A percentile compares a stretch with the other conserved stretches of the same genome.
phyloP scores from a whole-genome alignment of 805 yeast genomes.

The Kodamaea leandrae region DNA sequence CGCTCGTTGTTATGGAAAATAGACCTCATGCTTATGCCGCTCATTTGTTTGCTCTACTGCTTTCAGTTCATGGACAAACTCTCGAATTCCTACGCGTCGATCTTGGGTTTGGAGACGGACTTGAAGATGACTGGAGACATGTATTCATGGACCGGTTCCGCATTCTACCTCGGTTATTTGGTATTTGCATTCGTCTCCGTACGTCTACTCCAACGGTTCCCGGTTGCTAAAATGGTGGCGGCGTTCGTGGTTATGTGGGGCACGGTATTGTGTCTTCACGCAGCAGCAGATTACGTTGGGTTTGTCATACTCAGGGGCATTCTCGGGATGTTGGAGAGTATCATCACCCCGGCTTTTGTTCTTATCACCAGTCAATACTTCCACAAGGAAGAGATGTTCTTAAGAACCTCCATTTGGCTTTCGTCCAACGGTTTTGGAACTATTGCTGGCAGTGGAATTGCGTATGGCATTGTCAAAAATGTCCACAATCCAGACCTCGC shows the following conservation, averaged over 20 bases:
- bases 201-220: constrained; percentile 50
- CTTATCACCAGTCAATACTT: constrained; percentile 38
- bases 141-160: constrained; percentile 45
- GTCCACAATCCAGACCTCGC: constrained; percentile 25
- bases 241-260: constrained; percentile 63
- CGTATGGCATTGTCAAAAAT: constrained; percentile 44
- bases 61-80: constrained; percentile 61
- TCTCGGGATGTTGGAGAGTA: constrained; percentile 39
- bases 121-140: constrained; percentile 42
- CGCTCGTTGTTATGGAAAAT: constrained; percentile 45
- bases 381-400: constrained; percentile 32
- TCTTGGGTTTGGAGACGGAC: constrained; percentile 48
- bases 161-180: constrained; percentile 56
- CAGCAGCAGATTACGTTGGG: constrained; percentile 46
- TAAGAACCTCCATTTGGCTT: constrained; percentile 37
- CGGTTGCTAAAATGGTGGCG: constrained; percentile 51
- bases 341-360: constrained; percentile 42
- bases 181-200: constrained; percentile 52
- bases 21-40: constrained; percentile 49
- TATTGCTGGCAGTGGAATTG: constrained; percentile 48
- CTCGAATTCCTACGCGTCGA: constrained; percentile 50
- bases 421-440: constrained; percentile 38
- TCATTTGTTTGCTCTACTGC: constrained; percentile 48
- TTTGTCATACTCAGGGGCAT: constrained; percentile 37
- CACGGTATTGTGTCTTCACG: constrained; percentile 48